Evolutionary conservation across 2,329 filamentous ascomycete genomes (phyloP).

Genomic region (Cordyceps cicadae): DNA sequence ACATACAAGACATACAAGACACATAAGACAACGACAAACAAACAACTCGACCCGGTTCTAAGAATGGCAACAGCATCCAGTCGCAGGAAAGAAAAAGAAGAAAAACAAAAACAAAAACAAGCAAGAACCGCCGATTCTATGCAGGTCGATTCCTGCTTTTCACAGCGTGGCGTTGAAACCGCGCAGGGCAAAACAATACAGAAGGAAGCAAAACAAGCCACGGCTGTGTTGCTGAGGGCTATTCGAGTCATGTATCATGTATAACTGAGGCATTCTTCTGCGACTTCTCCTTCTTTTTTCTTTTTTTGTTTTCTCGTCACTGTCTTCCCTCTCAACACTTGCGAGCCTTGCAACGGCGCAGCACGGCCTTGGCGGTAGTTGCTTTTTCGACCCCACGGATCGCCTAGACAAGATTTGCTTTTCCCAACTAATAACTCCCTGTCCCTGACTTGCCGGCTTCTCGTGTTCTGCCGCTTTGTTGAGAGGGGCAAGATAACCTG

Average conservation of each 20-base stretch:
- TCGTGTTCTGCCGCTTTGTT: background rate
- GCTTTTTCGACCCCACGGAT: background rate
- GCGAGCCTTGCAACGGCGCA: background rate
- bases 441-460: background rate
- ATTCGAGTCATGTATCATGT: background rate
- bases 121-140: background rate
- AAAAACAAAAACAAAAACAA: background rate
- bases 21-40: too few species aligned
- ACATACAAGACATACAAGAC: too few species aligned
- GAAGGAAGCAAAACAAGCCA: background rate
- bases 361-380: background rate
- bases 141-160: background rate
- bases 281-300: background rate
- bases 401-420: slow-evolving; percentile 5
- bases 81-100: background rate
- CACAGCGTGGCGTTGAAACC: slow-evolving; percentile 2
- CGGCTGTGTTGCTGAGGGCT: background rate
- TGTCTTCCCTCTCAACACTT: background rate
- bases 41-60: too few species aligned
- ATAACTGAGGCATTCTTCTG: background rate
- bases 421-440: background rate
- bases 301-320: background rate
- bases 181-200: background rate
- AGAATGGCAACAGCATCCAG: too few species aligned
- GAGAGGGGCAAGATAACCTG: background rate